A percentile compares a stretch with the other conserved stretches of the same genome.
Evolutionary conservation across 2,329 filamentous ascomycete genomes (phyloP).

Genomic region (Ascochyta clinopodiicola): DNA sequence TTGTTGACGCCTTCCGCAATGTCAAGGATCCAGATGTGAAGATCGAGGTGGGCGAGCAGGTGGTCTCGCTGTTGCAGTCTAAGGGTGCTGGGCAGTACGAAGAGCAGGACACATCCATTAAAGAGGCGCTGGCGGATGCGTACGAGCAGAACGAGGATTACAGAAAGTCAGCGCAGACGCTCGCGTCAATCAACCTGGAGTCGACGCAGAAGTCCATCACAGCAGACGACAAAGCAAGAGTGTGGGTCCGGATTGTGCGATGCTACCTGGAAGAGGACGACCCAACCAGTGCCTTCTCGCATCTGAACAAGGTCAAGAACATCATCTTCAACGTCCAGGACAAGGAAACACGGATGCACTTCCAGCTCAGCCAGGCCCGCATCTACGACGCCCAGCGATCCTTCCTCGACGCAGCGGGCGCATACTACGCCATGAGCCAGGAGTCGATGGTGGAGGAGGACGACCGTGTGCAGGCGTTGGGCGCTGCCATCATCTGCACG

Average conservation of each 20-base stretch:
- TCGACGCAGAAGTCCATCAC: constrained; percentile 83
- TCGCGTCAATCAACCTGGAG: constrained; percentile 87
- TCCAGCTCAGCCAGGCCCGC: constrained; percentile 88
- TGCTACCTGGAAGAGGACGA: constrained; percentile 96
- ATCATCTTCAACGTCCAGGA: constrained; percentile 81
- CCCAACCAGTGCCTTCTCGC: constrained; percentile 80
- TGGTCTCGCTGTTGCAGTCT: constrained; percentile 71
- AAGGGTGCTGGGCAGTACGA: constrained; percentile 74
- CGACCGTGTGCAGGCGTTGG: constrained; percentile 83
- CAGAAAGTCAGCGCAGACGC: constrained; percentile 73
- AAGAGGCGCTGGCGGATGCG: constrained; percentile 81
- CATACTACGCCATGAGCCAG: constrained; percentile 87
- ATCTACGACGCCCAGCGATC: constrained; percentile 90
- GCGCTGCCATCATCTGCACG: constrained; percentile 88
- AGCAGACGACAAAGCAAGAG: constrained; percentile 78
- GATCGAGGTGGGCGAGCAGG: constrained; percentile 76
- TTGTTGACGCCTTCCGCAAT: constrained; percentile 68
- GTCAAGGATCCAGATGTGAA: constrained; percentile 69
- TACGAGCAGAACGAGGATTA: constrained; percentile 86
- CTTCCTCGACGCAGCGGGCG: constrained; percentile 85
- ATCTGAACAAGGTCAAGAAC: constrained; percentile 94
- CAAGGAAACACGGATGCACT: constrained; percentile 78
- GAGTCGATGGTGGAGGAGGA: constrained; percentile 80
- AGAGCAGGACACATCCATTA: constrained; percentile 81
- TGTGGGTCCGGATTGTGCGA: constrained; percentile 94